phyloP scores from a whole-genome alignment of 78 protist genomes.

The Trichosphaerium sp. region DNA sequence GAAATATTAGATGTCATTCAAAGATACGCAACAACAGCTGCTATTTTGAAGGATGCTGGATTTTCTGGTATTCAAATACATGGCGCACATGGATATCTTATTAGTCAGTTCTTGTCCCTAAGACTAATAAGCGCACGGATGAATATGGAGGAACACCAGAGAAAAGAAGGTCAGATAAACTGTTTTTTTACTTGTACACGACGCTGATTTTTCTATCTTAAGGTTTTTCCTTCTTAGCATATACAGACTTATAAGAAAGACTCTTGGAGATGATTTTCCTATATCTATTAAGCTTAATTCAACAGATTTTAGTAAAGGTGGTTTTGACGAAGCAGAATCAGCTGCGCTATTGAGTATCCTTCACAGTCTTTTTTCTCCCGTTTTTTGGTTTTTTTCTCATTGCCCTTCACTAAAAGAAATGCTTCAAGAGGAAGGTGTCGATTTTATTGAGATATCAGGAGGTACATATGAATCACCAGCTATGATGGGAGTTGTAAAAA shows the following conservation, averaged over 20 bases:
- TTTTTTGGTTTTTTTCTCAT: too few species aligned
- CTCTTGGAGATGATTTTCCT: background rate
- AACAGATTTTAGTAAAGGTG: conserved; percentile 3
- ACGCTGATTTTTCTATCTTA: too few species aligned
- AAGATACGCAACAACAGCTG: conserved; percentile 37
- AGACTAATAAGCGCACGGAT: conserved; percentile 21
- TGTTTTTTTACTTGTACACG: too few species aligned
- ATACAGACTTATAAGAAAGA: background rate
- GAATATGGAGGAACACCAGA: conserved; percentile 11
- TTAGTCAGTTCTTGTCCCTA: conserved; percentile 31
- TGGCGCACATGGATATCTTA: conserved; percentile 71
- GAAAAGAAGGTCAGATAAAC: background rate
- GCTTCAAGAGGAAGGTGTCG: background rate
- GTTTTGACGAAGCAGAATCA: conserved; percentile 2
- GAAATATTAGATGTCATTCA: conserved; percentile 10
- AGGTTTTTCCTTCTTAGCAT: background rate
- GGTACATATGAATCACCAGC: conserved; percentile 11
- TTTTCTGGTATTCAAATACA: conserved; percentile 59
- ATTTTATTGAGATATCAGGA: conserved; percentile 2
- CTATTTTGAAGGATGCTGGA: conserved; percentile 33
- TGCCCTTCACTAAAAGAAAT: too few species aligned
- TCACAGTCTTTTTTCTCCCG: too few species aligned
- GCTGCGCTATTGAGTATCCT: background rate
- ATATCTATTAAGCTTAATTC: background rate
- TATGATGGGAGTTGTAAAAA: background rate